These are phyloP conservation scores for Cetradonia linearis DNA, from an alignment of 495 filamentous ascomycete species.

Conservation along the genomic window DNA sequence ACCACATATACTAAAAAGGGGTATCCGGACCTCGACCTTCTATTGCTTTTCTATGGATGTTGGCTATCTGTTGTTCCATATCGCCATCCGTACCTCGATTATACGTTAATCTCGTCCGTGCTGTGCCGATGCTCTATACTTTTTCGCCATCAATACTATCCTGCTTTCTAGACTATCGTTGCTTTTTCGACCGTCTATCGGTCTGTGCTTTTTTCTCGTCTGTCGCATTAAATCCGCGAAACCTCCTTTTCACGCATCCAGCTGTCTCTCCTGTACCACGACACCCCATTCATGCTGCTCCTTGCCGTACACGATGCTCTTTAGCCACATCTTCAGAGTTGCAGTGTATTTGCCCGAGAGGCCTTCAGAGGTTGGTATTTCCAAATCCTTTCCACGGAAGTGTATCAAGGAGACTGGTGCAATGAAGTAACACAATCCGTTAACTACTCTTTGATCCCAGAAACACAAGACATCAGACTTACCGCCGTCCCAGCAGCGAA, in stretches of 20 bases:
- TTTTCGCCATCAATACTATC: neutral
- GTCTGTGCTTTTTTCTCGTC: neutral
- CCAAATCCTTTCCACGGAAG: conserved; percentile 65
- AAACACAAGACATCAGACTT: conserved; percentile 28
- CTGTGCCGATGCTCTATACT: neutral
- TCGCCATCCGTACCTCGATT: neutral
- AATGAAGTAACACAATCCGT: conserved; percentile 57
- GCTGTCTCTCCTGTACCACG: conserved; percentile 42
- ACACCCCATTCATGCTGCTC: conserved; percentile 71
- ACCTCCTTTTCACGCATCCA: neutral
- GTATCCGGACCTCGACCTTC: neutral
- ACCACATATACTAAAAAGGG: neutral
- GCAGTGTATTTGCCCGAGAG: conserved; percentile 56
- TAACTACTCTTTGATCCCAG: neutral
- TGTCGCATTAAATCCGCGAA: neutral
- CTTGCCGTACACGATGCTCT: conserved; percentile 78
- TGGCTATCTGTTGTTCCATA: neutral
- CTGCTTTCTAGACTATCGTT: neutral
- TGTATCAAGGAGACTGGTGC: conserved; percentile 72
- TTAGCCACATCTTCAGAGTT: conserved; percentile 66
- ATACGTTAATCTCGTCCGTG: neutral
- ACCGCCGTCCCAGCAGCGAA: conserved; percentile 85
- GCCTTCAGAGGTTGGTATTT: conserved; percentile 58
- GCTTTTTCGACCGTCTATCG: neutral
- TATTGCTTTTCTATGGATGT: neutral